A percentile compares a stretch with the other conserved stretches of the same genome.
Evolutionary conservation across 78 protist genomes (phyloP).

Genomic region (Dictyostelium citrinum): DNA sequence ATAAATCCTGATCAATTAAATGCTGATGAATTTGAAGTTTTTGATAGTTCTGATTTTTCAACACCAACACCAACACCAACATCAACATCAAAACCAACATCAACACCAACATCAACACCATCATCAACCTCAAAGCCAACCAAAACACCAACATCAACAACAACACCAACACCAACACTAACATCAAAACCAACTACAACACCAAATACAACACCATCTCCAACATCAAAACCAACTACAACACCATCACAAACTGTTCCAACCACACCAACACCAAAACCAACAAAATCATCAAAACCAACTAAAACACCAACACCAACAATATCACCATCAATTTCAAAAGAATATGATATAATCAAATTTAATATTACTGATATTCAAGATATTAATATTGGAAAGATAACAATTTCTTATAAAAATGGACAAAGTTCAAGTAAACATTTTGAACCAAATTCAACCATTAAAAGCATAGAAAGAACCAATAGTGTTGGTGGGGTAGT

Average conservation of each 20-base stretch:
- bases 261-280: not conserved
- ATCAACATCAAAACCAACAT: not conserved
- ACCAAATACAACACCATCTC: not conserved
- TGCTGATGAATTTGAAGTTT: not conserved
- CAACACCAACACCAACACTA: not conserved
- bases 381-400: not conserved
- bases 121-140: not conserved
- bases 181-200: not conserved
- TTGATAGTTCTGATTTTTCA: not conserved
- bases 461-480: not conserved
- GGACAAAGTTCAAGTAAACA: not conserved
- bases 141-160: not conserved
- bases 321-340: not conserved
- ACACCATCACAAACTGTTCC: not conserved
- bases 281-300: constrained; percentile 8
- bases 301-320: not conserved
- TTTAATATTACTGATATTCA: not conserved
- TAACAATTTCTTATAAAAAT: not conserved
- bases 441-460: not conserved
- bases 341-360: not conserved
- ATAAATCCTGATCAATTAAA: not conserved
- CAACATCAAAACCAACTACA: not conserved
- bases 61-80: not conserved
- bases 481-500: not conserved
- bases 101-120: not conserved